Percentiles rank a stretch among this genome's conserved stretches.
Conservation (phyloP, 129 eudicot species). For the Flaveria trinervia region DNA sequence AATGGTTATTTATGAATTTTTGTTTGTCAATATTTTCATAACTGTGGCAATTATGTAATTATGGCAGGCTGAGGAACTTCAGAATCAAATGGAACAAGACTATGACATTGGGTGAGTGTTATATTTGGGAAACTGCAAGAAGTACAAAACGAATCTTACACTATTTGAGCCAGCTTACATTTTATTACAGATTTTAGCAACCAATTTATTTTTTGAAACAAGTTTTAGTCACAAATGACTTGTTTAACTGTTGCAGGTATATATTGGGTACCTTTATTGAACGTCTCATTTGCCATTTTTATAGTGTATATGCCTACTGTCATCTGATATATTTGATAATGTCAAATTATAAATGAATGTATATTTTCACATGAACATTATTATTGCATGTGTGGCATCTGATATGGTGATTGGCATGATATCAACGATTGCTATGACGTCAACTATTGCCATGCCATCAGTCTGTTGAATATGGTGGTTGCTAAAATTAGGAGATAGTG, state of each 20-base stretch:
- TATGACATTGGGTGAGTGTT: conserved; percentile 78
- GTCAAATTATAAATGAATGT: background rate
- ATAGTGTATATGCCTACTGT: background rate
- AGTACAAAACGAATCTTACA: background rate
- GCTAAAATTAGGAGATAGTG: background rate
- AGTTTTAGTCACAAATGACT: background rate
- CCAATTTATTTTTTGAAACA: background rate
- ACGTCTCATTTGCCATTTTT: background rate
- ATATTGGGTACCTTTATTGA: background rate
- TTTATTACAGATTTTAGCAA: background rate
- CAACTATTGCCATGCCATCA: background rate
- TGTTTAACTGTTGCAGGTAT: background rate
- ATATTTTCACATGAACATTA: background rate
- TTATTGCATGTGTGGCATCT: background rate
- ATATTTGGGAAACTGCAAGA: background rate
- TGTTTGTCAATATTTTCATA: background rate
- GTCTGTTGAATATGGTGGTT: background rate
- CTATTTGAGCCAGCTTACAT: background rate
- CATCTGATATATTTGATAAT: background rate
- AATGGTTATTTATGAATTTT: background rate
- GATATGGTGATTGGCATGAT: background rate
- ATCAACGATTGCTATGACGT: background rate
- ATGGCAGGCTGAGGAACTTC: conserved; percentile 78
- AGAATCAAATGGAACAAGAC: conserved; percentile 72
- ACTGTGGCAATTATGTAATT: background rate